These are phyloP conservation scores for Aspergillus aculeatinus DNA, from an alignment of 2,329 filamentous ascomycete species.

Conservation along the genomic window DNA sequence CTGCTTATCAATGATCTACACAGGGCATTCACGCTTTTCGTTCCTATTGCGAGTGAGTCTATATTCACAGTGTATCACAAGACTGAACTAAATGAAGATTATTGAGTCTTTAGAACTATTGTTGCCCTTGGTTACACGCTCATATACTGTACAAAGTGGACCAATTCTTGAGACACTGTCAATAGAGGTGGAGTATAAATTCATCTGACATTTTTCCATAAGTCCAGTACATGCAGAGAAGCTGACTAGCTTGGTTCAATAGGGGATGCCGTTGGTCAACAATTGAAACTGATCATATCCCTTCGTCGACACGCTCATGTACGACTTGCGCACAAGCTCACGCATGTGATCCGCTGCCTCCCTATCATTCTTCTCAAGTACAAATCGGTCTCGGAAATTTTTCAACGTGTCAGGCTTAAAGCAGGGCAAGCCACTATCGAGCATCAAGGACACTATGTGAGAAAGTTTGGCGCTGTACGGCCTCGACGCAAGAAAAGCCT, in stretches of 20 bases:
- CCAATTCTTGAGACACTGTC: too few relatives aligned
- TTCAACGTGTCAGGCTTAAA: constrained; percentile 95
- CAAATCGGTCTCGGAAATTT: constrained; percentile 90
- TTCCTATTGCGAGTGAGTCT: too few relatives aligned
- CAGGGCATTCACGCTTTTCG: too few relatives aligned
- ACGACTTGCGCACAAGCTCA: constrained; percentile 84
- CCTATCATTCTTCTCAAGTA: constrained; percentile 83
- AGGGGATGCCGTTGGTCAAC: constrained; percentile 95
- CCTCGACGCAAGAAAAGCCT: constrained; percentile 85
- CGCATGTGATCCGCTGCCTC: constrained; percentile 95
- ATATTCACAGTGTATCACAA: too few relatives aligned
- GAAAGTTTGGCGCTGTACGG: constrained; percentile 85
- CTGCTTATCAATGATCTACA: too few relatives aligned
- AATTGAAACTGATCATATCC: constrained; percentile 98
- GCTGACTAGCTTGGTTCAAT: constrained; percentile 49
- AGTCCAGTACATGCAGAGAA: too few relatives aligned
- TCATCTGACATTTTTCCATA: too few relatives aligned
- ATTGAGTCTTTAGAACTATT: too few relatives aligned
- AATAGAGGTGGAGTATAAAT: too few relatives aligned
- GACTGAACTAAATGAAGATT: too few relatives aligned
- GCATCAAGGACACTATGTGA: constrained; percentile 90
- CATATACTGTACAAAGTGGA: too few relatives aligned
- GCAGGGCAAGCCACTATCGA: constrained; percentile 92
- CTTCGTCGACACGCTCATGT: constrained; percentile 85
- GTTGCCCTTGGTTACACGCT: too few relatives aligned